Evolutionary conservation across 2,329 filamentous ascomycete species (phyloP), one percentile per base, ranked within the genome.

Genomic region (Fusarium concolor): DNA sequence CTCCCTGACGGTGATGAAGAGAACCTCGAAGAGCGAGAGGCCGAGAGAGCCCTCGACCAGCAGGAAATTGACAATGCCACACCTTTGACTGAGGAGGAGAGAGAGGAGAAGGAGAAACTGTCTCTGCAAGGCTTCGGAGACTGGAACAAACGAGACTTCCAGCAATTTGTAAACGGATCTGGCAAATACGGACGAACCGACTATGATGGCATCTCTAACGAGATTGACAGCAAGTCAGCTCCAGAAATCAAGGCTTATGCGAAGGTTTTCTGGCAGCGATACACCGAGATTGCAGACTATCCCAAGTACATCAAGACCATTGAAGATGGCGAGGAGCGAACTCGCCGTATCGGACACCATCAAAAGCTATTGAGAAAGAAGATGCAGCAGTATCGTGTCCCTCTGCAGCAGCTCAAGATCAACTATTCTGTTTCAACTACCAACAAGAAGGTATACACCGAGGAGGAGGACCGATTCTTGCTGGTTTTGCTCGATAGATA

Each of bases 391-490:
- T 98, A 97, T 78, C 92, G 96, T n/a, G 95, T 98, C 49, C 96
- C 96, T 24, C 86, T 99, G 17, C 96, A 99, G 79, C 96, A 99
- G 80, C 89, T 99, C 75, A 97, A 97, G 84, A 94, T 99, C 83
- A 98, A 97, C 82, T 99, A 99, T 80, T 97, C 94, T 0, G 96
- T 99, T 28, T 97, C 94, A 9, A 99, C 96, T 3, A 99, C 96
- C 11, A 99, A 99, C 87, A 99, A 99, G 84, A 99, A 99, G 83
- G 94, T 99, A 2, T 99, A 99, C 78, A 98, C 94, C 0, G 96
- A 99, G 77, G 96, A 99, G 77, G 96, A 99, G 79, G 96, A 99
- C 77, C 89, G 96, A 5, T 99, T 99, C 81, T 81, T 99, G 52
- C 86, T 99, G 33, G 95, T 99, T 49, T 91, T 97, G 81, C 86